A percentile compares a stretch with the other conserved stretches of the same genome.
These are phyloP conservation scores for Chrysanthemum lavandulifolium DNA, from an alignment of 129 eudicot species.

Conservation along the genomic window DNA sequence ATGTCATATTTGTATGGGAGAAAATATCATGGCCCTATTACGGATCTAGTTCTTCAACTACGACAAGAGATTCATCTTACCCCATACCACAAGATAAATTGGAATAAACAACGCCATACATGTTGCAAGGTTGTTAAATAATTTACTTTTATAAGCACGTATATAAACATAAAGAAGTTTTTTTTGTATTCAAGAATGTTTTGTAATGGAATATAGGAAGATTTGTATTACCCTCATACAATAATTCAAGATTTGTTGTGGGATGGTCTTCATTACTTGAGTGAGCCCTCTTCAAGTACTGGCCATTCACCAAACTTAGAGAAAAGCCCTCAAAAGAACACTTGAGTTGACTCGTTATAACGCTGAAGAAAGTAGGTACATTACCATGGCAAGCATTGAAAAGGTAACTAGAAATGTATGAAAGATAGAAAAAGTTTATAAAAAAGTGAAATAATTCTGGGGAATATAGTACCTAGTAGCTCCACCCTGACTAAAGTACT, in stretches of 20 bases:
- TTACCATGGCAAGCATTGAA: constrained; percentile 58
- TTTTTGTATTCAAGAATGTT: neutral
- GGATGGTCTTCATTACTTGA: constrained; percentile 55
- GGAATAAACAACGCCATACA: constrained; percentile 61
- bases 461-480: no score
- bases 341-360: constrained; percentile 55
- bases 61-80: constrained; percentile 49
- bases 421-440: no score
- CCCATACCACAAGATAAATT: constrained; percentile 50
- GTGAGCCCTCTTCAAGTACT: constrained; percentile 57
- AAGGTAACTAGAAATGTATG: constrained; percentile 35
- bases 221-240: constrained; percentile 57
- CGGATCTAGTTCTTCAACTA: constrained; percentile 53
- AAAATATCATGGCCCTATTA: constrained; percentile 53
- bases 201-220: constrained; percentile 38
- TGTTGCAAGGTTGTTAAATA: constrained; percentile 50
- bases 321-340: constrained; percentile 48
- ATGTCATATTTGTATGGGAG: constrained; percentile 62
- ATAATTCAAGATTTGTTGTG: constrained; percentile 58
- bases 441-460: no score
- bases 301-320: constrained; percentile 67
- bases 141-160: neutral
- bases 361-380: constrained; percentile 60
- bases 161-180: neutral
- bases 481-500: no score